Evolutionary conservation across 305 asterid species (phyloP).

Genomic region (Solanum hybrid): DNA sequence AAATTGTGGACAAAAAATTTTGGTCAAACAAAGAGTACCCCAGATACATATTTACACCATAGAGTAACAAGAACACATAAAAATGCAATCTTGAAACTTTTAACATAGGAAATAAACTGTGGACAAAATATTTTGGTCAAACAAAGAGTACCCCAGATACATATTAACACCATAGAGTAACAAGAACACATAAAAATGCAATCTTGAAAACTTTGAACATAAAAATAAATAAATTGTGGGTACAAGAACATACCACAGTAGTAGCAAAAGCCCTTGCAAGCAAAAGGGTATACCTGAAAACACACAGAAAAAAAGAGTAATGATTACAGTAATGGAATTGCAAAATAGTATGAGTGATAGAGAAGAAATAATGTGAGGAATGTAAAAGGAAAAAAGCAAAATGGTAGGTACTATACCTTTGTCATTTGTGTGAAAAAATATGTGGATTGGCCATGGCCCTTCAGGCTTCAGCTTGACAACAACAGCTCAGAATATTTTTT

Average conservation of each 20-base stretch:
- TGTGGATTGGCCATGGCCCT: neutral
- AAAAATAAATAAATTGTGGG: neutral
- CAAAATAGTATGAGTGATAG: conserved; percentile 31
- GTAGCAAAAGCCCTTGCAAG: neutral
- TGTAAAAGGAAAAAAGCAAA: neutral
- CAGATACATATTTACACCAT: neutral
- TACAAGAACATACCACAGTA: conserved; percentile 22
- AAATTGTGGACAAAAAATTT: neutral
- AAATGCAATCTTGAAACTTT: neutral
- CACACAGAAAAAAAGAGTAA: conserved; percentile 7
- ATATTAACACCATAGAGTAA: neutral
- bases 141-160: neutral
- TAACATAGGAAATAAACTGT: neutral
- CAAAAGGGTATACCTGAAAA: conserved; percentile 20
- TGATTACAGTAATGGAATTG: conserved; percentile 10
- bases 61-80: conserved; percentile 1
- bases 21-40: neutral
- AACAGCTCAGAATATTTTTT: neutral
- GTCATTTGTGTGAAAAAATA: neutral
- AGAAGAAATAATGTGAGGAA: conserved; percentile 39
- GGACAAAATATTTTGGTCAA: neutral
- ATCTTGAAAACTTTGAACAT: neutral
- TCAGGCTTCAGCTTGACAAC: neutral
- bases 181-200: neutral
- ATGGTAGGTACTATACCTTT: neutral